phyloP scores from a whole-genome alignment of 2,329 filamentous ascomycete species.

The Phialophora chinensis region DNA sequence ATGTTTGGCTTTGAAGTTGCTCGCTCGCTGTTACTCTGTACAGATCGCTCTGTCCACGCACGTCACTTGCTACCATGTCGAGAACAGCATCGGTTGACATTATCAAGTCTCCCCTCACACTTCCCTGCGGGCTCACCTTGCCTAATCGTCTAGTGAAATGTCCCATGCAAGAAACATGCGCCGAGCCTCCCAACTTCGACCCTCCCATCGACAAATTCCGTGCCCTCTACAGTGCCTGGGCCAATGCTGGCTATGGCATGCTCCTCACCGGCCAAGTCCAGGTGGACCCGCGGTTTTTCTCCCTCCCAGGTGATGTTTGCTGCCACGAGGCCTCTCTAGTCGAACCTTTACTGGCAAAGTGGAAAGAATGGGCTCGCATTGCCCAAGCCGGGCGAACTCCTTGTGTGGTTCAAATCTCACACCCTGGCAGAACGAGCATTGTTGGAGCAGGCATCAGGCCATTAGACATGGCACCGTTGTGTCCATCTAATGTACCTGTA shows the following conservation, averaged over 20 bases:
- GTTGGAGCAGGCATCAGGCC: not conserved
- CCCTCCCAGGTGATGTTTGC: not conserved
- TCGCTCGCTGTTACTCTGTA: not conserved
- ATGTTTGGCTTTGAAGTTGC: not conserved
- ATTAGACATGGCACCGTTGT: not conserved
- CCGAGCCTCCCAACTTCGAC: conserved; percentile 18
- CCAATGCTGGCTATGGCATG: conserved; percentile 20
- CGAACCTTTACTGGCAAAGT: not conserved
- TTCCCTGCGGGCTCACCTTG: conserved; percentile 62
- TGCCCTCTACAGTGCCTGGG: conserved; percentile 21
- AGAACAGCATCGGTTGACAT: not conserved
- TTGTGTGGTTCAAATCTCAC: not conserved
- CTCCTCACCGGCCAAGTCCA: not conserved
- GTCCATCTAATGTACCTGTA: not conserved
- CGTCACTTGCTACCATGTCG: not conserved
- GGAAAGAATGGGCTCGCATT: not conserved
- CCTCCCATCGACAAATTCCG: conserved; percentile 21
- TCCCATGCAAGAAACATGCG: conserved; percentile 32
- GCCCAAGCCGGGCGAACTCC: not conserved
- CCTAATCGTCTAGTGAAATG: conserved; percentile 60
- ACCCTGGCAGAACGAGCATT: not conserved
- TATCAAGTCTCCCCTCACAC: conserved; percentile 42
- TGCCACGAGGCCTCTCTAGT: not conserved
- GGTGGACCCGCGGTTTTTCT: not conserved
- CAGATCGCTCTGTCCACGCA: not conserved